A percentile compares a stretch with the other conserved stretches of the same genome.
Conservation (phyloP, 495 filamentous ascomycete genomes). For the Mycothermus thermophilus region DNA sequence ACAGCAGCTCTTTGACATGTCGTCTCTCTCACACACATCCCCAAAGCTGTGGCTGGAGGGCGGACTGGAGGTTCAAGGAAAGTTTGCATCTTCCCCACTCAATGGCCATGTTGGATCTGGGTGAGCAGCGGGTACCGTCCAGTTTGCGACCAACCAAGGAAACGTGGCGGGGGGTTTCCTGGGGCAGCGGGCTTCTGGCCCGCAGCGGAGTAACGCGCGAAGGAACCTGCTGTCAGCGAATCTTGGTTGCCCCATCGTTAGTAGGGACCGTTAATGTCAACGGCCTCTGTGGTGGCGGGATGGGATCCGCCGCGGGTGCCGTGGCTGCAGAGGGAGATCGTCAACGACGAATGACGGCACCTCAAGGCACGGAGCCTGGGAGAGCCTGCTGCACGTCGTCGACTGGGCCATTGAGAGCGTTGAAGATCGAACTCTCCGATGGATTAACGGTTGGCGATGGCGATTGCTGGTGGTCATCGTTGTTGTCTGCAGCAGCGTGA, state of each 20-base stretch:
- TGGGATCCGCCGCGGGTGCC: slow-evolving; percentile 7
- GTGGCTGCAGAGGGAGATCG: slow-evolving; percentile 3
- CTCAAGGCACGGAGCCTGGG: too few species aligned
- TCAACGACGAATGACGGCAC: not conserved
- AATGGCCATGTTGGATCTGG: not conserved
- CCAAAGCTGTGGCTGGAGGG: not conserved
- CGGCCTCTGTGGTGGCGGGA: slow-evolving; percentile 9
- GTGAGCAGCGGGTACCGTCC: not conserved
- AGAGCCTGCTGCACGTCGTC: too few species aligned
- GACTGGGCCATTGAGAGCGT: too few species aligned
- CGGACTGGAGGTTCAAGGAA: not conserved
- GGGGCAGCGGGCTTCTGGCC: slow-evolving; percentile 1
- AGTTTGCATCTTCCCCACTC: not conserved
- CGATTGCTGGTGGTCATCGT: too few species aligned
- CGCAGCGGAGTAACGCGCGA: too few species aligned
- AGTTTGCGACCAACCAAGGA: slow-evolving; percentile 5
- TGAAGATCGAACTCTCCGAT: too few species aligned
- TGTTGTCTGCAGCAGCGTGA: too few species aligned
- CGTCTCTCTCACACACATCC: too few species aligned
- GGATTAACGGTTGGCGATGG: too few species aligned
- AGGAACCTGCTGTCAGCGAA: slow-evolving; percentile 14
- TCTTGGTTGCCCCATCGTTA: slow-evolving; percentile 26
- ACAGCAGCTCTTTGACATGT: too few species aligned
- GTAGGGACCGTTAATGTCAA: too few species aligned
- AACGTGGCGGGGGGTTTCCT: slow-evolving; percentile 1